Evolutionary conservation across 2,329 filamentous ascomycete genomes (phyloP), one percentile per base, ranked within the genome.

Genomic region (Aspergillus intermedius): DNA sequence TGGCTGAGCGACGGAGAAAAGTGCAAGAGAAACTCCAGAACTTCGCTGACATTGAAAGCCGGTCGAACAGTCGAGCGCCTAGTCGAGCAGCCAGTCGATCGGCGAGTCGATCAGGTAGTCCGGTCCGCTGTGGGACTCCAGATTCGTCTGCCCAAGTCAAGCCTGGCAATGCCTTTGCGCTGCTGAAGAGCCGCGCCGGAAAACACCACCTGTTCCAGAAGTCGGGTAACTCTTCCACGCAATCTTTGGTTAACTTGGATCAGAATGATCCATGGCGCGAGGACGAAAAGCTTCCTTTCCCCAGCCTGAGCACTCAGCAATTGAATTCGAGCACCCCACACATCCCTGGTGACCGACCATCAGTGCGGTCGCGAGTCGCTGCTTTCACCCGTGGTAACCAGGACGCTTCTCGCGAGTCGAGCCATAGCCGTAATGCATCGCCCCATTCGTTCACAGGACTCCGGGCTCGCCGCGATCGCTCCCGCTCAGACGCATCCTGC

Each of bases 401-500:
- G 15, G 67, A 70, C 28, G 67, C 63, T 19, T 61, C 61, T 3
- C 60, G 61, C 22, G 64, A 69, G 41, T 68, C 63, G 9, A 64
- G 60, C 51, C 60, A 58, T 39, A 68, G 67, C 54, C 66, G 66
- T 47, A 62, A 57, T 12, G 54, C 55, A 28, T 69, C 65, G 5
- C 66, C 75, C 17, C 62, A 67, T 45, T 60, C 74, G 4, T 68
- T 62, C 37, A 19, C 37, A 10, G 37, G 37, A 49, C 65, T 64
- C 54, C 64, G 63, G 44, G 67, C 67, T 17, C 67, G 63, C 23
- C 69, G 79, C 45, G 75, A 78, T 51, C 75, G 80, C 44, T 80
- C 80, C 5, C 76, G 73, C 53, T 82, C 80, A 5, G 74, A 76
- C 47, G 69, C 74, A 3, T 75, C 73, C 45, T 74, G 72, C 23